These are phyloP conservation scores for Botrytis byssoidea DNA, from an alignment of 2,329 filamentous ascomycete species.

Conservation along the genomic window DNA sequence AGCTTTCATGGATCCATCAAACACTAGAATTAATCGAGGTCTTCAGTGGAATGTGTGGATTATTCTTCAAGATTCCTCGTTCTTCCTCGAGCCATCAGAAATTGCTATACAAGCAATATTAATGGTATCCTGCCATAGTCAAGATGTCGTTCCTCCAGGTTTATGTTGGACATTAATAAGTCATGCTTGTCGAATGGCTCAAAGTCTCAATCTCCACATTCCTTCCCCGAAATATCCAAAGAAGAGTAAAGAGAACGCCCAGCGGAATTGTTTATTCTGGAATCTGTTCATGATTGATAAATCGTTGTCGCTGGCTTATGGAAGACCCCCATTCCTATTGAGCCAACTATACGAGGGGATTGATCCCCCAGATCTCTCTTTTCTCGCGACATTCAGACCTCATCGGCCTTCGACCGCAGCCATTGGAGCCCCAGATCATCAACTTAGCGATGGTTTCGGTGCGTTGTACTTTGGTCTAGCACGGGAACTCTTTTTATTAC, in stretches of 20 bases:
- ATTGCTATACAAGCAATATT: constrained; percentile 25
- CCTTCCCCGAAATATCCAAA: constrained; percentile 8
- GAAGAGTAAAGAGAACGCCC: constrained; percentile 12
- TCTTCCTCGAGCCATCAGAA: constrained; percentile 24
- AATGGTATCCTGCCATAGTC: constrained; percentile 22
- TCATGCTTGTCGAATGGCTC: constrained; percentile 27
- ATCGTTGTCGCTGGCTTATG: constrained; percentile 24
- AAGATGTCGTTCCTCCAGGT: constrained; percentile 25
- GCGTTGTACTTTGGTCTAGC: constrained; percentile 17
- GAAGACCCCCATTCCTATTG: constrained; percentile 21
- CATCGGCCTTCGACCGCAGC: not conserved
- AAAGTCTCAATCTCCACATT: constrained; percentile 23
- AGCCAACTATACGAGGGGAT: constrained; percentile 23
- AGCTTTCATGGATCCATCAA: constrained; percentile 16
- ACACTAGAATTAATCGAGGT: constrained; percentile 18
- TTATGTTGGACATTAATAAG: constrained; percentile 25
- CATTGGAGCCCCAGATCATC: not conserved
- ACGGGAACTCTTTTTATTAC: constrained; percentile 19
- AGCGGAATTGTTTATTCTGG: constrained; percentile 26
- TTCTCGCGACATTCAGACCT: constrained; percentile 18
- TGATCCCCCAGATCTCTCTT: constrained; percentile 17
- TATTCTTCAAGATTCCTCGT: constrained; percentile 23
- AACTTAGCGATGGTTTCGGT: constrained; percentile 18
- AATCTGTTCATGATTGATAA: constrained; percentile 26
- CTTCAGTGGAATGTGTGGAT: constrained; percentile 27